These are phyloP conservation scores for Moricandia arvensis DNA, from an alignment of 345 rosid genomes.

Conservation along the genomic window DNA sequence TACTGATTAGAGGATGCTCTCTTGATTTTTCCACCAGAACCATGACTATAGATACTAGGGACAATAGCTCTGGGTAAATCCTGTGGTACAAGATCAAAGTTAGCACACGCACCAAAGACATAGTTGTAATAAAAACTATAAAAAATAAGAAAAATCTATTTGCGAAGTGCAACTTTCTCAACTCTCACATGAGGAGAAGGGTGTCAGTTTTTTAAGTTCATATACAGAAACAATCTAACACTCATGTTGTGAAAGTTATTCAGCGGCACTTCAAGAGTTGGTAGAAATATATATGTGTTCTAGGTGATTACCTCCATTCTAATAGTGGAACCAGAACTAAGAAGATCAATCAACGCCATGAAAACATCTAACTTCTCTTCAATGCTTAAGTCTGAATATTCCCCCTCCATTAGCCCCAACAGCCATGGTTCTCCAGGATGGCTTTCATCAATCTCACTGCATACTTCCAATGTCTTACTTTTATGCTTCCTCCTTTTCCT, in stretches of 20 bases:
- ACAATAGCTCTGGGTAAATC: constrained; percentile 45
- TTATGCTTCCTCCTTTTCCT: constrained; percentile 20
- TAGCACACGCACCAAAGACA: constrained; percentile 5
- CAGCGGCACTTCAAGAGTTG: neutral
- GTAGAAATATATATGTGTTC: neutral
- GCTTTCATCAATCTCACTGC: constrained; percentile 94
- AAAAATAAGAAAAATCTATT: neutral
- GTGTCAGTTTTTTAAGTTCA: neutral
- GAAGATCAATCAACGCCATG: constrained; percentile 79
- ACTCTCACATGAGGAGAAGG: neutral
- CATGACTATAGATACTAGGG: constrained; percentile 49
- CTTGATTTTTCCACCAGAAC: constrained; percentile 92
- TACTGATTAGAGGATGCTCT: constrained; percentile 50
- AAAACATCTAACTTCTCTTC: constrained; percentile 82
- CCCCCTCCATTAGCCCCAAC: constrained; percentile 91
- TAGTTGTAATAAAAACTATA: neutral
- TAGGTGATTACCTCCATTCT: constrained; percentile 64
- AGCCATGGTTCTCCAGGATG: constrained; percentile 90
- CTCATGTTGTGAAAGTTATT: neutral
- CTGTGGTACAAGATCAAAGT: constrained; percentile 40
- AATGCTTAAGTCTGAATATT: constrained; percentile 83
- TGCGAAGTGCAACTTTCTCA: neutral
- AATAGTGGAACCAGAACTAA: constrained; percentile 72
- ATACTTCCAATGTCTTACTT: constrained; percentile 29
- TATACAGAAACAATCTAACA: constrained; percentile 13